These are phyloP conservation scores for Panicum hallii DNA, from an alignment of 202 grass and related monocot genomes.

Conservation along the genomic window DNA sequence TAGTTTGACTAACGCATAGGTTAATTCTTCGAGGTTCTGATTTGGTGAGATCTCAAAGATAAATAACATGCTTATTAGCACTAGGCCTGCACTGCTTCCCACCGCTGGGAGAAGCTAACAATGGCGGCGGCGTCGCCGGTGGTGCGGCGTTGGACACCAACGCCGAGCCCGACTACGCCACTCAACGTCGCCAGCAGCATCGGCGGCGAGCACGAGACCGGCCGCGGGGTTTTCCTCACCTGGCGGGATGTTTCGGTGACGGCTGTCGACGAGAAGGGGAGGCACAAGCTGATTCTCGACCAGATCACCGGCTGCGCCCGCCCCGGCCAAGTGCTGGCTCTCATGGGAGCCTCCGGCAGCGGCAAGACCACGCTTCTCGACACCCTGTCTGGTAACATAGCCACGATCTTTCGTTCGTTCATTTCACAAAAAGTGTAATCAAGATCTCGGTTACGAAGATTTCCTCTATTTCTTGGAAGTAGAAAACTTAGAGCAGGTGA, in stretches of 20 bases:
- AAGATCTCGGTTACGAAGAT: too few species aligned
- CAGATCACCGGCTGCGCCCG: neutral
- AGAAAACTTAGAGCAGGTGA: too few species aligned
- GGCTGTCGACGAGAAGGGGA: neutral
- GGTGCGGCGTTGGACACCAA: neutral
- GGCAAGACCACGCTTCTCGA: conserved; percentile 15
- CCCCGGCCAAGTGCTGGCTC: neutral
- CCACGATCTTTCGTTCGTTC: neutral
- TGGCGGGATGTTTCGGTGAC: neutral
- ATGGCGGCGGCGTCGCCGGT: neutral
- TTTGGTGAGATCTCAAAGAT: too few species aligned
- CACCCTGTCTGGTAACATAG: neutral
- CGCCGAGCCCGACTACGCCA: neutral
- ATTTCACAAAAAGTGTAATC: too few species aligned
- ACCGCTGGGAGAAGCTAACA: neutral
- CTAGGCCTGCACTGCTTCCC: neutral
- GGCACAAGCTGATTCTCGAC: neutral
- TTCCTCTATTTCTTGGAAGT: too few species aligned
- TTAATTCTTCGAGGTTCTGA: too few species aligned
- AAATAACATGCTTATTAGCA: neutral
- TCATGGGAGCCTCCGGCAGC: conserved; percentile 11
- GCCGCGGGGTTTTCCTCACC: neutral
- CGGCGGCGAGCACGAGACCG: neutral
- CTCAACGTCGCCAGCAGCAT: neutral
- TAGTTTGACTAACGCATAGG: too few species aligned